Conservation (phyloP, 2,329 filamentous ascomycete genomes). For the Paraphoma sp. region DNA sequence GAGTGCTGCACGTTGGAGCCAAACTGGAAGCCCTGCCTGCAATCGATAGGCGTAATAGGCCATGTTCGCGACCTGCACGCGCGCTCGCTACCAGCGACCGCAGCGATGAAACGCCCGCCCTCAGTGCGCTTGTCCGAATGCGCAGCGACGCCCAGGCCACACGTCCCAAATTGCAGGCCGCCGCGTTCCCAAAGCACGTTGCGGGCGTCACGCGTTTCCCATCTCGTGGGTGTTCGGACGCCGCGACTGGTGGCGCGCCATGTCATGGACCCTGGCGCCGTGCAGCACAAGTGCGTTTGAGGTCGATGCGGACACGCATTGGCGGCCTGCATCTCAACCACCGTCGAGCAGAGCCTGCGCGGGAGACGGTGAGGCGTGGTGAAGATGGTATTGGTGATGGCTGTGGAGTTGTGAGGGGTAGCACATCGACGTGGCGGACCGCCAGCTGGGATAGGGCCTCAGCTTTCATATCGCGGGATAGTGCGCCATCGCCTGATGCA, state of each 20-base stretch:
- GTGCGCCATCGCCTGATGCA: neutral
- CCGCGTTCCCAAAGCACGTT: slow-evolving; percentile 1
- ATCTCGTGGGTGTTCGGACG: slow-evolving; percentile 1
- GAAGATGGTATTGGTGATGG: neutral
- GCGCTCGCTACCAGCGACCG: slow-evolving; percentile 11
- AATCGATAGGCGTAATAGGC: slow-evolving; percentile 16
- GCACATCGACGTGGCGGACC: neutral
- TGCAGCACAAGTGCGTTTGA: slow-evolving; percentile 30
- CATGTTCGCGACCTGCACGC: slow-evolving; percentile 7
- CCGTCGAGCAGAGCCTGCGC: neutral
- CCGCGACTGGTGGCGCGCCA: slow-evolving; percentile 2
- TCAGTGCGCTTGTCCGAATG: slow-evolving; percentile 2
- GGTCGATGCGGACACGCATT: slow-evolving; percentile 10
- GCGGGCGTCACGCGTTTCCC: slow-evolving; percentile 9
- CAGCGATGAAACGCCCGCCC: slow-evolving; percentile 17
- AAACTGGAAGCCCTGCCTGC: slow-evolving; percentile 12
- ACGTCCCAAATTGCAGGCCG: slow-evolving; percentile 3
- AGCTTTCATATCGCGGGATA: neutral
- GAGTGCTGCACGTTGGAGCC: slow-evolving; percentile 13
- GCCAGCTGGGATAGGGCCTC: neutral
- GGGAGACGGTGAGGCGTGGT: neutral
- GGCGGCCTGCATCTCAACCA: slow-evolving; percentile 6
- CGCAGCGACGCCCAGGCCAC: neutral
- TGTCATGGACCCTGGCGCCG: neutral
- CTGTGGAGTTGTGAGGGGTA: neutral